These are phyloP conservation scores for Penicillium cinerascens DNA, from an alignment of 495 filamentous ascomycete species.

Conservation along the genomic window DNA sequence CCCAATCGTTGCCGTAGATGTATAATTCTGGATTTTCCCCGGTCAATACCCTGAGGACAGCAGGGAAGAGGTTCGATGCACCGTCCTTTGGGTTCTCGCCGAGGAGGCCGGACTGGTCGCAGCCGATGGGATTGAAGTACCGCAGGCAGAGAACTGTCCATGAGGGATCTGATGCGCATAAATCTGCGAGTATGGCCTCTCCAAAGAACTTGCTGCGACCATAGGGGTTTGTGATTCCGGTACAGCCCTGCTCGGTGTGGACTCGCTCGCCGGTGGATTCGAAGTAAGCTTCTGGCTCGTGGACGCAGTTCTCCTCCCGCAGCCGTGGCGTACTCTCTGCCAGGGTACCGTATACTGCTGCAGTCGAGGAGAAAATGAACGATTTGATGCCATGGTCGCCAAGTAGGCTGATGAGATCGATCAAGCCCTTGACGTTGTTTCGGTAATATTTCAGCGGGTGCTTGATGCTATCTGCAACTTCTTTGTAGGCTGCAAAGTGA, in stretches of 20 bases:
- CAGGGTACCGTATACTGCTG: too few relatives aligned
- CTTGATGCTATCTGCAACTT: too few relatives aligned
- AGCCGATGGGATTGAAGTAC: constrained; percentile 7
- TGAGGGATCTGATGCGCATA: neutral
- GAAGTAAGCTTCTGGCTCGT: too few relatives aligned
- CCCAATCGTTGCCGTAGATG: constrained; percentile 5
- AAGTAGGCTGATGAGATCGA: too few relatives aligned
- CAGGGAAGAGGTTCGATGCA: neutral
- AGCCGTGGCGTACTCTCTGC: neutral
- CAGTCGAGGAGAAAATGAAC: too few relatives aligned
- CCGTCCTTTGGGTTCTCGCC: constrained; percentile 1
- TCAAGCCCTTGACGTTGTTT: too few relatives aligned
- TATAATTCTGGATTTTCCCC: neutral
- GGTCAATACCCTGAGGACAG: neutral
- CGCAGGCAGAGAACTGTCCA: constrained; percentile 2
- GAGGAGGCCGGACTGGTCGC: neutral
- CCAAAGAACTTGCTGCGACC: neutral
- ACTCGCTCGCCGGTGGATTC: too few relatives aligned
- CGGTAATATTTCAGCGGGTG: too few relatives aligned
- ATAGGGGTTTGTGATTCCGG: constrained; percentile 4
- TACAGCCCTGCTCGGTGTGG: constrained; percentile 2
- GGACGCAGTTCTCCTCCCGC: constrained; percentile 1
- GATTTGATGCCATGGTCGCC: too few relatives aligned
- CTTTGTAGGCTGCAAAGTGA: too few relatives aligned
- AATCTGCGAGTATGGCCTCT: too few relatives aligned